These are phyloP conservation scores for Tetrahymena thermophila DNA, from an alignment of 73 alveolate genomes.

Conservation along the genomic window DNA sequence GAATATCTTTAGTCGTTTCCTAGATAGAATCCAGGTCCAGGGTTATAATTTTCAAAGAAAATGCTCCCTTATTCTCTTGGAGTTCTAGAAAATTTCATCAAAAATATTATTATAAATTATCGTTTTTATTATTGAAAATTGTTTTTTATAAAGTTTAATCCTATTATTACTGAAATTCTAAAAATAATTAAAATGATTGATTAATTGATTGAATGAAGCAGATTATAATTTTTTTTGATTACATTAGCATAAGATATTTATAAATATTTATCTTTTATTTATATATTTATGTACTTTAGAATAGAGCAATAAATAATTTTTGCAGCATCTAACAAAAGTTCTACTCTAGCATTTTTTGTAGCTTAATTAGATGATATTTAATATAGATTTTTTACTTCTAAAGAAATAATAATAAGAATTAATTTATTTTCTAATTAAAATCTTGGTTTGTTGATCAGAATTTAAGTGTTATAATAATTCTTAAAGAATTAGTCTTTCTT, in stretches of 20 bases:
- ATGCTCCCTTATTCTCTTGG: not conserved
- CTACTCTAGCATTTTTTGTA: not conserved
- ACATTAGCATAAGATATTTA: too few species aligned
- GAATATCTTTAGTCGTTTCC: not conserved
- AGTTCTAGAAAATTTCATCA: not conserved
- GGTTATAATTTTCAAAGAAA: not conserved
- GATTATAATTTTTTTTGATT: not conserved
- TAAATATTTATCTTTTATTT: too few species aligned
- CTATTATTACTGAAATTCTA: too few species aligned
- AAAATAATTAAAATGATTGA: too few species aligned
- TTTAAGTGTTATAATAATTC: not conserved
- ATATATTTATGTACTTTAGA: not conserved
- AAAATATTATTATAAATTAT: not conserved
- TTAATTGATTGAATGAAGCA: not conserved
- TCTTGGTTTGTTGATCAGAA: not conserved
- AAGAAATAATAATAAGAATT: not conserved
- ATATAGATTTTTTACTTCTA: not conserved
- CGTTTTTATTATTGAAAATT: not conserved
- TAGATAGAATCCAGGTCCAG: not conserved
- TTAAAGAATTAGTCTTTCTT: not conserved
- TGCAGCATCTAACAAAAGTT: not conserved
- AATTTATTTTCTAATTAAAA: too few species aligned
- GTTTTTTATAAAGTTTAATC: not conserved
- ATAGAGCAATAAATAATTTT: not conserved
- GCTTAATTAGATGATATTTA: not conserved